Percentiles rank a stretch among this genome's conserved stretches.
These are phyloP conservation scores for Podaxis rugospora DNA, from an alignment of 768 basidiomycete species.

Conservation along the genomic window DNA sequence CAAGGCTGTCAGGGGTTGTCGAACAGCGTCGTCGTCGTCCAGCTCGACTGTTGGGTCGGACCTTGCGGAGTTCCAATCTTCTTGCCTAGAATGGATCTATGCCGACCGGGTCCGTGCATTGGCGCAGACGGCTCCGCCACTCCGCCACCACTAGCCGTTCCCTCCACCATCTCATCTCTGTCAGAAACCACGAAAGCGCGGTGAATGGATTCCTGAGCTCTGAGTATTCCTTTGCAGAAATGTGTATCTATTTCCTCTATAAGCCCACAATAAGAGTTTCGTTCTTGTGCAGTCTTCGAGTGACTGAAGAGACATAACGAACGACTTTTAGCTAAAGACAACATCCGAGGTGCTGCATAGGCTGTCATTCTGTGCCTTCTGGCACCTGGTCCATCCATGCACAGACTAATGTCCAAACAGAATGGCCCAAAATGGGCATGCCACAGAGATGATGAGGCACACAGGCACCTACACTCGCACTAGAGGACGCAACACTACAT, in stretches of 20 bases:
- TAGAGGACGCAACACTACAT: no score
- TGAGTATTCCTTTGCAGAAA: no score
- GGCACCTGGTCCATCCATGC: background rate
- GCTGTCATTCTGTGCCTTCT: background rate
- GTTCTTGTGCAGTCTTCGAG: no score
- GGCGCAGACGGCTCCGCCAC: background rate
- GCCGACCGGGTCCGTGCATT: slow-evolving; percentile 14
- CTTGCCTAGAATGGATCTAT: slow-evolving; percentile 23
- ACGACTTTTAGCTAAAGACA: background rate
- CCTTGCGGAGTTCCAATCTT: slow-evolving; percentile 26
- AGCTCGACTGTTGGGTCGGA: slow-evolving; percentile 2
- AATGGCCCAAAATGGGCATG: background rate
- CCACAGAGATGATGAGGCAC: background rate
- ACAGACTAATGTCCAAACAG: background rate
- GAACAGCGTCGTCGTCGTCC: slow-evolving; percentile 12
- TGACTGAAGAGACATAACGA: background rate
- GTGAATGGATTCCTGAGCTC: no score
- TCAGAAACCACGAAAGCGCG: background rate
- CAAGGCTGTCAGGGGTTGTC: slow-evolving; percentile 10
- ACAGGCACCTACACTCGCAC: background rate
- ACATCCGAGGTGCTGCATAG: background rate
- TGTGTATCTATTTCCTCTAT: no score
- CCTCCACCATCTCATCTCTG: background rate
- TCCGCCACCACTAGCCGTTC: no score
- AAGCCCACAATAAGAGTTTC: no score